Evolutionary conservation across 371 early-diverging fungal genomes (phyloP).

Genomic region (Cokeromyces recurvatus): DNA sequence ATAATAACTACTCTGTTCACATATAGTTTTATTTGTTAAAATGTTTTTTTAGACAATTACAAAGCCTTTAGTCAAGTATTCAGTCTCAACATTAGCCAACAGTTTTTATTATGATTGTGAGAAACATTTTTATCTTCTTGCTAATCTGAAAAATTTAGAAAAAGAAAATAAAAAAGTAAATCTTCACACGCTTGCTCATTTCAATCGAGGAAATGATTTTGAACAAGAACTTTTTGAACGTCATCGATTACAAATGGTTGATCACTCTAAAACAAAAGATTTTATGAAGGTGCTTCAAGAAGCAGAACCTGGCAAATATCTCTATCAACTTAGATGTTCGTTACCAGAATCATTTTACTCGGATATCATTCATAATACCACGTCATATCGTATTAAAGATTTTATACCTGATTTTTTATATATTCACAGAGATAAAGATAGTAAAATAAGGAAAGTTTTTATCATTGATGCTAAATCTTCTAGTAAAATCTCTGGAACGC

Average conservation of each 20-base stretch:
- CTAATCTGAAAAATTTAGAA: background rate
- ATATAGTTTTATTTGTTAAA: too few species aligned
- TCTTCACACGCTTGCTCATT: slow-evolving; percentile 7
- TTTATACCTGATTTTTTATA: slow-evolving; percentile 53
- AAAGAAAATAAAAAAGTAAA: background rate
- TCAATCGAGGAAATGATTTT: slow-evolving; percentile 19
- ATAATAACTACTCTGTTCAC: too few species aligned
- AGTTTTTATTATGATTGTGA: slow-evolving; percentile 9
- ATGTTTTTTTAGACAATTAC: too few species aligned
- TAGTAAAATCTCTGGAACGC: slow-evolving; percentile 29
- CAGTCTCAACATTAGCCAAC: slow-evolving; percentile 11
- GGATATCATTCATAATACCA: slow-evolving; percentile 17
- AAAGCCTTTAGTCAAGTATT: too few species aligned
- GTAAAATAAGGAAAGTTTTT: slow-evolving; percentile 25
- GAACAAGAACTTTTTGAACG: slow-evolving; percentile 27
- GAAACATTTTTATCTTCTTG: slow-evolving; percentile 9
- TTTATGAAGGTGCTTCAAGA: slow-evolving; percentile 30
- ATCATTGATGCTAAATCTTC: slow-evolving; percentile 56
- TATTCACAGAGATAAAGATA: slow-evolving; percentile 27
- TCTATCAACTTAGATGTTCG: slow-evolving; percentile 40
- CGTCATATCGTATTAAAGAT: slow-evolving; percentile 24
- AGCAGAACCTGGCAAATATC: slow-evolving; percentile 27
- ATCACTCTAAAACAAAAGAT: slow-evolving; percentile 27
- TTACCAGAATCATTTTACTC: slow-evolving; percentile 37
- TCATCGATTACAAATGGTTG: slow-evolving; percentile 14